A percentile compares a stretch with the other conserved stretches of the same genome.
These are phyloP conservation scores for Aureobasidium sp. DNA, from an alignment of 2,329 filamentous ascomycete species.

Conservation along the genomic window DNA sequence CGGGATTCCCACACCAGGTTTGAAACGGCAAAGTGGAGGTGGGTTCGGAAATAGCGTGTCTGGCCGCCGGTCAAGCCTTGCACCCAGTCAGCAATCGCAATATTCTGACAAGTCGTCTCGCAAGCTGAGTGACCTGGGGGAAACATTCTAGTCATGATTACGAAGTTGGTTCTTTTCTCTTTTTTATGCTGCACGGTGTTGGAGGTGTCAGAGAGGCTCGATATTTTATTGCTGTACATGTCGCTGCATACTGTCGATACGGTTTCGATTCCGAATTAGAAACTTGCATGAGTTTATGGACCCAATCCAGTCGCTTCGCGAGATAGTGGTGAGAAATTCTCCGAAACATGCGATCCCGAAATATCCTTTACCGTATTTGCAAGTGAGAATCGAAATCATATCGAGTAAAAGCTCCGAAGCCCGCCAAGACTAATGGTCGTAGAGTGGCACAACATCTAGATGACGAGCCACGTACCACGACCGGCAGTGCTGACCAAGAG, in stretches of 20 bases:
- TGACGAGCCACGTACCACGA: background rate
- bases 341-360: constrained; percentile 4
- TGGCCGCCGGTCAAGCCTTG: constrained; percentile 12
- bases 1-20: constrained; percentile 42
- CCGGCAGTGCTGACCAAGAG: background rate
- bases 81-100: constrained; percentile 8
- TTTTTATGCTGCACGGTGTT: background rate
- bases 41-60: constrained; percentile 7
- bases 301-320: background rate
- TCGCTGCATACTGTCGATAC: constrained; percentile 5
- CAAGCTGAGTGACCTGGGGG: constrained; percentile 24
- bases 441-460: background rate
- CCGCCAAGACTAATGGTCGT: background rate
- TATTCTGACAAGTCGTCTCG: constrained; percentile 10
- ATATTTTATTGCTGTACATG: constrained; percentile 5
- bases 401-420: constrained; percentile 3
- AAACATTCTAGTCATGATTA: constrained; percentile 21
- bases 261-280: background rate
- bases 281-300: background rate
- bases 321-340: constrained; percentile 1
- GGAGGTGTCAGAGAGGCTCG: background rate
- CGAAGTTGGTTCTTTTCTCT: background rate
- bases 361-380: background rate
- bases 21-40: constrained; percentile 42
- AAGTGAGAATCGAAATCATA: background rate